Conservation (phyloP, 306 rosid genomes). For the Carpinus viminea region DNA sequence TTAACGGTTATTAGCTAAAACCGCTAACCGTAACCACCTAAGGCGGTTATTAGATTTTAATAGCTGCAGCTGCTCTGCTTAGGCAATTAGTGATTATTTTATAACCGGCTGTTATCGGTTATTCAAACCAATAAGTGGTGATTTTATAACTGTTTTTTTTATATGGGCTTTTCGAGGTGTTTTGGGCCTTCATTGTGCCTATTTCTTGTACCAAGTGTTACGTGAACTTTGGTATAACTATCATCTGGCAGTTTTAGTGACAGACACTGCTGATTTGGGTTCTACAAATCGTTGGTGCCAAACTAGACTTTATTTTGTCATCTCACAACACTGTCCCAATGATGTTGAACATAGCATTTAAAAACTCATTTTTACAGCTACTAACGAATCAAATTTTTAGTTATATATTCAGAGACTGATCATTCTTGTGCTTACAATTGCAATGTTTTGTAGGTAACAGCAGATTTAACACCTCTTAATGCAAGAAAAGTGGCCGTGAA, state of each 20-base stretch:
- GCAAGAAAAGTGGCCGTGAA: conserved; percentile 87
- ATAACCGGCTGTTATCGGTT: too few species aligned
- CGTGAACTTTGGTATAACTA: background rate
- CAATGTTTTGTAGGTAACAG: conserved; percentile 70
- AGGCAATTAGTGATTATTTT: too few species aligned
- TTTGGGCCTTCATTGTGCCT: too few species aligned
- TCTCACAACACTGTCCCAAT: background rate
- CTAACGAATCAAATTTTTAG: background rate
- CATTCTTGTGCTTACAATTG: conserved; percentile 17
- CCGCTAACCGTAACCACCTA: too few species aligned
- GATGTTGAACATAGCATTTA: background rate
- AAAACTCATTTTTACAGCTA: background rate
- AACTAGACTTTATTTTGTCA: too few species aligned
- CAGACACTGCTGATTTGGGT: too few species aligned
- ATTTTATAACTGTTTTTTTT: background rate
- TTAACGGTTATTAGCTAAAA: background rate
- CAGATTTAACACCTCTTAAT: conserved; percentile 79
- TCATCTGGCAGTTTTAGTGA: background rate
- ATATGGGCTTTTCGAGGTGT: background rate
- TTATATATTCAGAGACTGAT: background rate
- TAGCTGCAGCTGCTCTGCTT: too few species aligned
- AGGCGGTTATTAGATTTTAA: too few species aligned
- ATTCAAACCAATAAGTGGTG: too few species aligned
- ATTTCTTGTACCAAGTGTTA: too few species aligned
- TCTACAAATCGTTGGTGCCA: too few species aligned